Conservation (phyloP, 2,329 filamentous ascomycete genomes). For the Dactylellina drechsleri region DNA sequence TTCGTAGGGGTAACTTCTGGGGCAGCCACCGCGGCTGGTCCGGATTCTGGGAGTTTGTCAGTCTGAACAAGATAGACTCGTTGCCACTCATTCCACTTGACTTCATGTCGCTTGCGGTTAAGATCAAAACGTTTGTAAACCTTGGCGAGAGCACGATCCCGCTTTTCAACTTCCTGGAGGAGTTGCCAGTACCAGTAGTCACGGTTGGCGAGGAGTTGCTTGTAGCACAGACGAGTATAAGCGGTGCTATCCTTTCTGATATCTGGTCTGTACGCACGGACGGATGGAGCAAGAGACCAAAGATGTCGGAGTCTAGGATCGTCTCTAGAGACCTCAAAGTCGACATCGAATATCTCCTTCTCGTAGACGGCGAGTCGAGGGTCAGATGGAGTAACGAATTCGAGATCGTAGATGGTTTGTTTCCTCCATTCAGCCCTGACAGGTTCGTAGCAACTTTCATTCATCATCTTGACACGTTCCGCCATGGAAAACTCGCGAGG, state of each 20-base stretch:
- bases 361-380: constrained; percentile 15
- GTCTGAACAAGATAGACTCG: constrained; percentile 32
- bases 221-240: constrained; percentile 22
- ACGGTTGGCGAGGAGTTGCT: constrained; percentile 28
- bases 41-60: constrained; percentile 1
- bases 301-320: constrained; percentile 49
- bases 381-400: constrained; percentile 35
- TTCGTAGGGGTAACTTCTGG: no score
- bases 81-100: constrained; percentile 37
- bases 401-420: constrained; percentile 50
- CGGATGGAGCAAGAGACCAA: constrained; percentile 25
- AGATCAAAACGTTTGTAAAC: constrained; percentile 37
- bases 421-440: constrained; percentile 34
- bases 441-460: background rate
- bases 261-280: constrained; percentile 14
- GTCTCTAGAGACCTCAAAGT: constrained; percentile 51
- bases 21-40: no score
- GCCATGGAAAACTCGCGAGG: constrained; percentile 24
- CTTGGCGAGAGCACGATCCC: constrained; percentile 41
- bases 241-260: background rate
- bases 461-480: constrained; percentile 28
- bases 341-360: constrained; percentile 28
- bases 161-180: constrained; percentile 33
- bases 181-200: constrained; percentile 49
- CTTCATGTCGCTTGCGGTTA: constrained; percentile 39